Percentiles rank a stretch among this genome's conserved stretches.
These are phyloP conservation scores for Phlyctochytrium arcticum DNA, from an alignment of 192 early-diverging fungal genomes.

Conservation along the genomic window DNA sequence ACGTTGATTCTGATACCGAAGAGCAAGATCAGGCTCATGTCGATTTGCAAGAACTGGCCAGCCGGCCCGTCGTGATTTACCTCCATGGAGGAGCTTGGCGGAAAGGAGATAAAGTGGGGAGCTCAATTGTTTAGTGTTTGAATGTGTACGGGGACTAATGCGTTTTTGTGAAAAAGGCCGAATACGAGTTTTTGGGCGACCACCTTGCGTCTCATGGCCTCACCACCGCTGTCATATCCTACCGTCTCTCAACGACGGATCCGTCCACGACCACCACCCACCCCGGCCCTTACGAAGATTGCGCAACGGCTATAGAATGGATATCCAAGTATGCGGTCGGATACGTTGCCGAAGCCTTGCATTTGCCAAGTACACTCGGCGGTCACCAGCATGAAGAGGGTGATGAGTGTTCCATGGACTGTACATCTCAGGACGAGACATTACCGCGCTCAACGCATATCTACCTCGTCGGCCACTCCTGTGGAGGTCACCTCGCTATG, in stretches of 20 bases:
- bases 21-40: background rate
- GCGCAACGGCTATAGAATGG: slow-evolving; percentile 3
- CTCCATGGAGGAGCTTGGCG: slow-evolving; percentile 89
- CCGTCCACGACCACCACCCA: slow-evolving; percentile 28
- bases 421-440: too few species aligned
- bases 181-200: slow-evolving; percentile 48
- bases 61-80: slow-evolving; percentile 66
- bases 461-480: slow-evolving; percentile 70
- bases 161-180: too few species aligned
- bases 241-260: slow-evolving; percentile 48
- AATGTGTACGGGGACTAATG: too few species aligned
- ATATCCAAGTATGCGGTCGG: background rate
- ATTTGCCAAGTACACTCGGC: too few species aligned
- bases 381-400: background rate
- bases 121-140: too few species aligned
- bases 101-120: slow-evolving; percentile 61
- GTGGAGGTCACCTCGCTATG: slow-evolving; percentile 69
- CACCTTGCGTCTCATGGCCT: slow-evolving; percentile 44
- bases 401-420: background rate
- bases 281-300: slow-evolving; percentile 69
- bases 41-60: background rate
- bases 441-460: slow-evolving; percentile 30
- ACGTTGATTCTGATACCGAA: background rate
- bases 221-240: slow-evolving; percentile 69
- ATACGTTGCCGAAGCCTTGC: too few species aligned